Conservation (phyloP, 768 basidiomycete genomes). For the Naganishia onofrii region DNA sequence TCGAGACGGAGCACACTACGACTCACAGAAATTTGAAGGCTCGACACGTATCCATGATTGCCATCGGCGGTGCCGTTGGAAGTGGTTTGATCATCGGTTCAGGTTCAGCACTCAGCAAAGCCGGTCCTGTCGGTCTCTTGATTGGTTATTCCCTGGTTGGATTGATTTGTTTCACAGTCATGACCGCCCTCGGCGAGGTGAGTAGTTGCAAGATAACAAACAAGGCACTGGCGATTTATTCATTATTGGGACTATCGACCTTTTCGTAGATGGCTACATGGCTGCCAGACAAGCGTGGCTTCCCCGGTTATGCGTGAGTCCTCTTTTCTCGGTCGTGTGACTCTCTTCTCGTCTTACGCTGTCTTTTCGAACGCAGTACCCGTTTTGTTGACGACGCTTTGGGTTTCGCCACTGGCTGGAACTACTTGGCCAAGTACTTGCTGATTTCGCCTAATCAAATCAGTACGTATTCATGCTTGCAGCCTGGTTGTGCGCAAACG, state of each 20-base stretch:
- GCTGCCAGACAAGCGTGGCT: slow-evolving; percentile 46
- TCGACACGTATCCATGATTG: slow-evolving; percentile 49
- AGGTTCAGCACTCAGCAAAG: slow-evolving; percentile 41
- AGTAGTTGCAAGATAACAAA: neutral
- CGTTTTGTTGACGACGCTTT: slow-evolving; percentile 46
- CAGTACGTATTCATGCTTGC: neutral
- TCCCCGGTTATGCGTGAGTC: slow-evolving; percentile 44
- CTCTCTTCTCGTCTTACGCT: neutral
- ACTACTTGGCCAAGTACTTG: slow-evolving; percentile 50
- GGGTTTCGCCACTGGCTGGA: slow-evolving; percentile 45
- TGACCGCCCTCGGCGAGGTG: slow-evolving; percentile 5
- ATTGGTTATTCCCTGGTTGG: slow-evolving; percentile 38
- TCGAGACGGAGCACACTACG: slow-evolving; percentile 6
- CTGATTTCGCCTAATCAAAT: slow-evolving; percentile 53
- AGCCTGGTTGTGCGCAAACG: neutral
- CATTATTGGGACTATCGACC: too few species aligned
- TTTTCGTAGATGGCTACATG: slow-evolving; percentile 40
- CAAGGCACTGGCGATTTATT: too few species aligned
- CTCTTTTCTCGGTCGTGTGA: neutral
- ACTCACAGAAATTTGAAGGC: slow-evolving; percentile 22
- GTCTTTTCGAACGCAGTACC: slow-evolving; percentile 26
- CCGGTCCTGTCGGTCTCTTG: slow-evolving; percentile 44
- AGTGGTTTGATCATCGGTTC: slow-evolving; percentile 49
- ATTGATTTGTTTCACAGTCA: slow-evolving; percentile 38
- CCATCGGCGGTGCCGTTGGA: slow-evolving; percentile 49